phyloP scores from a whole-genome alignment of 2,329 filamentous ascomycete species.

The Botryosphaeria agaves region DNA sequence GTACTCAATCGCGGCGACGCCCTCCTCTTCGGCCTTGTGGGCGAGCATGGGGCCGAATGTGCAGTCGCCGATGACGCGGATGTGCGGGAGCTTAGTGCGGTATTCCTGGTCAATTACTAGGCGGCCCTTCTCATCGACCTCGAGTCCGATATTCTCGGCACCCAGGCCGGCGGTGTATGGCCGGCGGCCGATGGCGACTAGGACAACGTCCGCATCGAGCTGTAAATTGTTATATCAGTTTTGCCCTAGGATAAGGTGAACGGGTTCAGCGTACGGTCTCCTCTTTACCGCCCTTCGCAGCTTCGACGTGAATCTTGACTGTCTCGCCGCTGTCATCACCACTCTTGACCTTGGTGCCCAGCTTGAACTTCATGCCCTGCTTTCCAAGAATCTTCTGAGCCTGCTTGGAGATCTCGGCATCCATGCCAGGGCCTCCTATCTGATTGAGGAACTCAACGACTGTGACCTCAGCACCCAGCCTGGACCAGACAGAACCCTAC shows the following conservation, averaged over 20 bases:
- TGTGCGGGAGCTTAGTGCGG: slow-evolving; percentile 93
- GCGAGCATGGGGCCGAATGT: slow-evolving; percentile 98
- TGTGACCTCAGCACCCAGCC: slow-evolving; percentile 84
- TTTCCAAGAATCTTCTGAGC: slow-evolving; percentile 86
- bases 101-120: slow-evolving; percentile 97
- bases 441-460: slow-evolving; percentile 93
- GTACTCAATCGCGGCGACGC: slow-evolving; percentile 85
- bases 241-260: slow-evolving; percentile 6
- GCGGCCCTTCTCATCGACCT: slow-evolving; percentile 83
- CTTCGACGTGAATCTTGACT: slow-evolving; percentile 71
- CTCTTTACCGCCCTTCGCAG: slow-evolving; percentile 89
- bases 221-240: slow-evolving; percentile 19
- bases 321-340: slow-evolving; percentile 66
- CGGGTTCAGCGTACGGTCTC: slow-evolving; percentile 50
- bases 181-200: slow-evolving; percentile 89
- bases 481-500: slow-evolving; percentile 79
- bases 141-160: slow-evolving; percentile 83
- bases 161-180: slow-evolving; percentile 87
- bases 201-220: slow-evolving; percentile 88
- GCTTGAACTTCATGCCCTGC: slow-evolving; percentile 97
- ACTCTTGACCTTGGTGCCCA: slow-evolving; percentile 82
- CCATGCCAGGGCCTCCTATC: slow-evolving; percentile 97
- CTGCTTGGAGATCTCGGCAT: slow-evolving; percentile 77
- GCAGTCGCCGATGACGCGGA: slow-evolving; percentile 87
- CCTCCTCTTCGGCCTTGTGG: slow-evolving; percentile 98